Evolutionary conservation across 257 asterid species (phyloP).

Genomic region (Leonotis leonurus): DNA sequence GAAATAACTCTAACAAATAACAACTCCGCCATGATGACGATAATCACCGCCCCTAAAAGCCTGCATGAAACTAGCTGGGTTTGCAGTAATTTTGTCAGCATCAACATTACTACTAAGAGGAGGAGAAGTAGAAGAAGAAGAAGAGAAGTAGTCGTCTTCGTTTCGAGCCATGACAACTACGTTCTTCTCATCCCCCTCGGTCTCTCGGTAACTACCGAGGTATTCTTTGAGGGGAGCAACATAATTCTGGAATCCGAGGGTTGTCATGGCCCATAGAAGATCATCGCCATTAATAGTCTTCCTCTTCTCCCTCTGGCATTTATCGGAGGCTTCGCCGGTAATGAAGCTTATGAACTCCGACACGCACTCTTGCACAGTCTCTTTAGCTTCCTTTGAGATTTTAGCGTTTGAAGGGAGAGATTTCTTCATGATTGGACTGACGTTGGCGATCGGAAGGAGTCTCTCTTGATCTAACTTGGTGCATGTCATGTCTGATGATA

Average conservation of each 20-base stretch:
- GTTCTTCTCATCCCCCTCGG: conserved; percentile 31
- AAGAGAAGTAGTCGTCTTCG: conserved; percentile 5
- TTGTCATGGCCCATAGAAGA: conserved; percentile 55
- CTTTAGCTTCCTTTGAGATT: conserved; percentile 52
- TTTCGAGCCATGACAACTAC: conserved; percentile 18
- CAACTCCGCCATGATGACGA: background rate
- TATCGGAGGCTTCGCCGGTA: conserved; percentile 56
- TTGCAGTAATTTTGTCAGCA: background rate
- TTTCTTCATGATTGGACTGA: conserved; percentile 51
- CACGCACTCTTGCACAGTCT: conserved; percentile 47
- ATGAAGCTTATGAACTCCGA: conserved; percentile 58
- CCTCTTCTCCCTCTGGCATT: conserved; percentile 50
- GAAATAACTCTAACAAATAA: too few species aligned
- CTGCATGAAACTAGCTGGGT: background rate
- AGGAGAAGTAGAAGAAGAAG: background rate
- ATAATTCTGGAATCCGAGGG: conserved; percentile 46
- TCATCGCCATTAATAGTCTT: too few species aligned
- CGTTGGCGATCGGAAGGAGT: conserved; percentile 45
- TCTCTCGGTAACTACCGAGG: conserved; percentile 33
- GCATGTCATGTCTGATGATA: conserved; percentile 4
- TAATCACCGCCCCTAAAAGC: background rate
- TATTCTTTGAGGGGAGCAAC: conserved; percentile 34
- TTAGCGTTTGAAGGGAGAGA: conserved; percentile 50
- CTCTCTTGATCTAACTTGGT: conserved; percentile 23
- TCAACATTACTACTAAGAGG: background rate